Conservation (phyloP, 2,329 filamentous ascomycete species). For the Fusarium tjaetaba region DNA sequence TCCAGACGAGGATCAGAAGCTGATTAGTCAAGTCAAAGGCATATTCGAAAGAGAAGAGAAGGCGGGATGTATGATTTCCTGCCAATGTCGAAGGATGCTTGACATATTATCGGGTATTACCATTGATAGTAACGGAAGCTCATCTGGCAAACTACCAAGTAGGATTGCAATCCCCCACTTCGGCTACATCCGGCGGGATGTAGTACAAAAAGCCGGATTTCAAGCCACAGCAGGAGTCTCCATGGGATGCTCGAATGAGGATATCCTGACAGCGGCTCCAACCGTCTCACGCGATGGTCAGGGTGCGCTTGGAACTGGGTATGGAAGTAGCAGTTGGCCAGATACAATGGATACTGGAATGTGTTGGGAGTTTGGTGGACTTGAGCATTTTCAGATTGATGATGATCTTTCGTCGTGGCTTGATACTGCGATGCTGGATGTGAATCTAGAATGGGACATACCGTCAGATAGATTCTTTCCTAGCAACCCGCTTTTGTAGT, state of each 20-base stretch:
- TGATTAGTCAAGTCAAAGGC: not conserved
- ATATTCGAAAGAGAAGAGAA: not conserved
- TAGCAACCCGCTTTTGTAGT: too few species aligned
- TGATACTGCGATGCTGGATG: not conserved
- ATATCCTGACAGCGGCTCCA: accelerated
- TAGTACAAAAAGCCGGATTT: not conserved
- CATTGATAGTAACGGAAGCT: not conserved
- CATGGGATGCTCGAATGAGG: accelerated
- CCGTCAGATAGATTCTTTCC: too few species aligned
- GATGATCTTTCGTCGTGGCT: not conserved
- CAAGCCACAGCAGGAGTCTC: accelerated
- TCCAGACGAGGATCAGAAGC: not conserved
- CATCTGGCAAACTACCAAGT: not conserved
- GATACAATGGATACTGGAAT: not conserved
- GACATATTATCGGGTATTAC: not conserved
- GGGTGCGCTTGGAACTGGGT: accelerated
- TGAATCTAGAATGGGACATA: not conserved
- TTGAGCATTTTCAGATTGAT: not conserved
- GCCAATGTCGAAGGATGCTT: not conserved
- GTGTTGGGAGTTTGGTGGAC: not conserved
- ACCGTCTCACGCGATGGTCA: accelerated
- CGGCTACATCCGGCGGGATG: not conserved
- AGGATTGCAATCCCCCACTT: not conserved
- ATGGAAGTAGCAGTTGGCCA: not conserved
- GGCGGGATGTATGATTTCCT: not conserved